A percentile compares a stretch with the other conserved stretches of the same genome.
Conservation (phyloP, 73 alveolate genomes). For the Paramecium sonneborni region DNA sequence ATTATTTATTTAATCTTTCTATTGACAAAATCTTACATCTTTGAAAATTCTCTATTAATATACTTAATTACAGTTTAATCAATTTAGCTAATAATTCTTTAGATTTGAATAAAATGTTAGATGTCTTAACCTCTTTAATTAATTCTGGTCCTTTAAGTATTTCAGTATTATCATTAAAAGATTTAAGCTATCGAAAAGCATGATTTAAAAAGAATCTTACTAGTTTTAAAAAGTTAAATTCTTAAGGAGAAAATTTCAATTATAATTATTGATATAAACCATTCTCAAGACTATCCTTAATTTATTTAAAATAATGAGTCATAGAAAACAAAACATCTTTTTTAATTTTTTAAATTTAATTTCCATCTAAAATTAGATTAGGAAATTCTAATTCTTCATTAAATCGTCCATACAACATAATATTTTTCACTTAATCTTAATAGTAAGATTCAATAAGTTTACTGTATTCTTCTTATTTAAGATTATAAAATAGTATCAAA, state of each 20-base stretch:
- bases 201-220: neutral
- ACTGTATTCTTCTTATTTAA: neutral
- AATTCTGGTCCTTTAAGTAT: neutral
- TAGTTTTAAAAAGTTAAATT: neutral
- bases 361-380: neutral
- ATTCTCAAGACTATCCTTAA: neutral
- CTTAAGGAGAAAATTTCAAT: constrained; percentile 2
- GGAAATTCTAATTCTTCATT: constrained; percentile 3
- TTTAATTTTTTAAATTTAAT: neutral
- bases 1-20: neutral
- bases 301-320: neutral
- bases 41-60: neutral
- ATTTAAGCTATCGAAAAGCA: neutral
- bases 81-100: neutral
- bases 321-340: neutral
- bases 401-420: neutral
- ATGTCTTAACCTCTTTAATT: neutral
- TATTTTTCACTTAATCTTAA: neutral
- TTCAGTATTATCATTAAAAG: constrained; percentile 3
- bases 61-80: neutral
- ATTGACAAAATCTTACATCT: neutral
- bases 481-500: neutral
- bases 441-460: neutral
- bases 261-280: neutral
- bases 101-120: neutral